phyloP scores from a whole-genome alignment of 768 basidiomycete species.

The Mrakia gelida region DNA sequence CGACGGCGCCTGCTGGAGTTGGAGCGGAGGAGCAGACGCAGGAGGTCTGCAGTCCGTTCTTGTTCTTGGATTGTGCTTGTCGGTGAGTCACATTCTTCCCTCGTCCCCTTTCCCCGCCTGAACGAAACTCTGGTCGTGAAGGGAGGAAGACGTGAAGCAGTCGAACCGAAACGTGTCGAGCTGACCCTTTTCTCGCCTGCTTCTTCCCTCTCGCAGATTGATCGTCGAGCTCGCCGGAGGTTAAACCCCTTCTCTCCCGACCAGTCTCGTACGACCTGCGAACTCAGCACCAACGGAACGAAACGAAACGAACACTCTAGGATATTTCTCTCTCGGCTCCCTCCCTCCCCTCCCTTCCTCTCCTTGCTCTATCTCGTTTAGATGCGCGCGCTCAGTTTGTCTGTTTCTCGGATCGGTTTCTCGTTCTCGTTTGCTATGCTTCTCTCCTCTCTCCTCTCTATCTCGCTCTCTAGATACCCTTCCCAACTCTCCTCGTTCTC shows the following conservation, averaged over 20 bases:
- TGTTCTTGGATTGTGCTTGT: constrained; percentile 96
- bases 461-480: background rate
- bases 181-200: background rate
- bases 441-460: background rate
- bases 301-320: no score
- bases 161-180: background rate
- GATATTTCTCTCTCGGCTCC: background rate
- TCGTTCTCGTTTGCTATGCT: background rate
- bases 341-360: background rate
- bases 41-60: constrained; percentile 62
- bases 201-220: constrained; percentile 42
- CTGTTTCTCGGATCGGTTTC: no score
- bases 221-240: constrained; percentile 68
- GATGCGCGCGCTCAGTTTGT: background rate
- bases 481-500: background rate
- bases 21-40: constrained; percentile 2
- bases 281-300: background rate
- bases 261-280: no score
- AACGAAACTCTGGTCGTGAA: background rate
- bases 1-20: background rate
- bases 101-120: no score
- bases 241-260: background rate
- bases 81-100: constrained; percentile 39
- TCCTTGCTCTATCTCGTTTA: background rate
- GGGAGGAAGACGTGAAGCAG: no score